Percentiles rank a stretch among this genome's conserved stretches.
Conservation (phyloP, 805 yeast species). For the Lipomyces spencermartinsiae region DNA sequence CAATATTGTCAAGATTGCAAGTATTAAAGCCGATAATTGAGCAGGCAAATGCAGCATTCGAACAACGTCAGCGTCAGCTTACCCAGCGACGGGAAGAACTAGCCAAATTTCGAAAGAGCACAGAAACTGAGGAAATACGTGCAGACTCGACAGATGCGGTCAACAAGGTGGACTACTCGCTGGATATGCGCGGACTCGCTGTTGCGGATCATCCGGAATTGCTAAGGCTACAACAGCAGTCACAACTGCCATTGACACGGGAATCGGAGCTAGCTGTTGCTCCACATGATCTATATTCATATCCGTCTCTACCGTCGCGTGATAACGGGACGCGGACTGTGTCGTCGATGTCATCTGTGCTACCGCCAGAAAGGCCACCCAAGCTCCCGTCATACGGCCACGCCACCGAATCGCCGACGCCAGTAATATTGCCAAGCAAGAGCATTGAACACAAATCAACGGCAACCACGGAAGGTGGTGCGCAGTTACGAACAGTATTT, state of each 20-base stretch:
- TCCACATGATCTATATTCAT: constrained; percentile 1
- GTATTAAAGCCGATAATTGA: constrained; percentile 37
- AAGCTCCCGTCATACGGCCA: constrained; percentile 12
- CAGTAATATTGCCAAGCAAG: constrained; percentile 15
- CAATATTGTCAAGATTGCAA: constrained; percentile 28
- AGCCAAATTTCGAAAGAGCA: constrained; percentile 20
- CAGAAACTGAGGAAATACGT: constrained; percentile 5
- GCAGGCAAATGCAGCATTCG: constrained; percentile 27
- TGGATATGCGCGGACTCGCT: constrained; percentile 30
- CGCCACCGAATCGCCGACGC: not conserved
- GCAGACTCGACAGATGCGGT: not conserved
- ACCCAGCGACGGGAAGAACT: constrained; percentile 20
- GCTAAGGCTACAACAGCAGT: constrained; percentile 10
- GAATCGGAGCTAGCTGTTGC: not conserved
- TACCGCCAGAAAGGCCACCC: constrained; percentile 9
- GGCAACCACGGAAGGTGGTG: constrained; percentile 61
- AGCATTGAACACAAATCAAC: constrained; percentile 31
- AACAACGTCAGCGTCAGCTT: constrained; percentile 10
- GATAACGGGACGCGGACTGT: not conserved
- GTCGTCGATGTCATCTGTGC: not conserved
- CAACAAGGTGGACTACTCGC: not conserved
- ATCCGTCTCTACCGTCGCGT: constrained; percentile 18
- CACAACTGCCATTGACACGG: not conserved
- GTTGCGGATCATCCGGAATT: constrained; percentile 24
- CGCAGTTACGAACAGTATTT: constrained; percentile 58